These are phyloP conservation scores for Blastomyces gilchristii DNA, from an alignment of 2,329 filamentous ascomycete species.

Conservation along the genomic window DNA sequence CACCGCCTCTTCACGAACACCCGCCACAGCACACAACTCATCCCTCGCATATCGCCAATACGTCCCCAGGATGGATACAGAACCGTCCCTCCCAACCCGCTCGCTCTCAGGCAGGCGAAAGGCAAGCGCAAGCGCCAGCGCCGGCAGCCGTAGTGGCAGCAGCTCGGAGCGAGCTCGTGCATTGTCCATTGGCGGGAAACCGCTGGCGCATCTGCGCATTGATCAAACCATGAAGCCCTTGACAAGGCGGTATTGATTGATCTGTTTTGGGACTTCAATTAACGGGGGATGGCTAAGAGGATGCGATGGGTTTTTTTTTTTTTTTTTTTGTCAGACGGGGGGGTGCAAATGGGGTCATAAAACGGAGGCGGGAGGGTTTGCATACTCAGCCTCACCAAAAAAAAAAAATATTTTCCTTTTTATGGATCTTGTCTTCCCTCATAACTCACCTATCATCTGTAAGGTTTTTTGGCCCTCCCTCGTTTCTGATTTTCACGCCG, in stretches of 20 bases:
- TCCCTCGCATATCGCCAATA: not conserved
- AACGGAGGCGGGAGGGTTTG: too few species aligned
- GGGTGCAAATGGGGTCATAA: too few species aligned
- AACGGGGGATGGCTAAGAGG: too few species aligned
- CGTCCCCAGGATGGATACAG: not conserved
- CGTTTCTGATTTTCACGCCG: not conserved
- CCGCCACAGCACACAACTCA: not conserved
- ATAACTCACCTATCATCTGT: not conserved
- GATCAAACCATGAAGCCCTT: not conserved
- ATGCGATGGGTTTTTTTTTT: too few species aligned
- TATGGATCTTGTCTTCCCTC: not conserved
- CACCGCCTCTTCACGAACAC: not conserved
- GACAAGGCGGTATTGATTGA: not conserved
- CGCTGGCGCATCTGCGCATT: not conserved
- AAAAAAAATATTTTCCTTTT: not conserved
- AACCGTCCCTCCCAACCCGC: not conserved
- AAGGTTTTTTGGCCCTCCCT: not conserved
- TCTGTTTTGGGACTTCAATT: not conserved
- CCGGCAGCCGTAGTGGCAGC: slow-evolving; percentile 7
- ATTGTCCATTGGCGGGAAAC: slow-evolving; percentile 4
- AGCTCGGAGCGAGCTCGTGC: slow-evolving; percentile 7
- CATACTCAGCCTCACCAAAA: not conserved
- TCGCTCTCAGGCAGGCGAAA: slow-evolving; percentile 4
- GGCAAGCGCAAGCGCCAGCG: slow-evolving; percentile 2
- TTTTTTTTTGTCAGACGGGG: too few species aligned